Evolutionary conservation across 345 rosid species (phyloP), one percentile per base, ranked within the genome.

Genomic region (Geranium brycei): DNA sequence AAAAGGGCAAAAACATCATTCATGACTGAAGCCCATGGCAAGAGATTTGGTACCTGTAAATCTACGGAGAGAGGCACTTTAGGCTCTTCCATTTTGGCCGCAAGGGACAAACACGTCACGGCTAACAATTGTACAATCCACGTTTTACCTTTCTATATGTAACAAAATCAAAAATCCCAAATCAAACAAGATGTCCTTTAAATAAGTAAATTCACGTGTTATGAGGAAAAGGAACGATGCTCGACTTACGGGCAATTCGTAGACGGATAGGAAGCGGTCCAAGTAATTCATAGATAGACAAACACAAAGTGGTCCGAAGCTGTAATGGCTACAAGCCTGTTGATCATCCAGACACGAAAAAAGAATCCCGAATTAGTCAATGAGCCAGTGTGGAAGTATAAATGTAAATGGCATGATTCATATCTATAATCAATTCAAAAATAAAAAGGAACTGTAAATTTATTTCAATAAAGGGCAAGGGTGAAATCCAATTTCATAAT

Each of bases 1-100:
- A 6, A 13, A 8, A 10, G 28, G 28, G 28, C 28, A 23, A 23
- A 23, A 23, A 23, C 28, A 23, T 23, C 28, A 23, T 23, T 23
- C 28, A 2, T 23, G 28, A 23, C 28, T 8, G 53, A 13, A 47
- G 15, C 14, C 53, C 7, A 47, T 47, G 53, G 28, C 28, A 47
- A 35, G 31, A 17, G 16, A 16, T 31, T 15, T 4, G 1, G 13
- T 38, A 87, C 95, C 88, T 87, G 89, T 56, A 87, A 78, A 83
- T 87, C 88, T 31, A 87, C 66, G 55, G 79, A 71, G 0, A 83
- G 60, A 23, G 89, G 95, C 64, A 80, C 87, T 65, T 83, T 75
- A 28, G 83, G 76, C 77, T 87, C 95, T 63, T 87, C 91, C 84
- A 85, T 76, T 77, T 87, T 87, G 61, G 87, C 89, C 4, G 91